Base-by-base conservation (phyloP, 805 yeast genomes). In the Cyberlindnera meyerae region DNA sequence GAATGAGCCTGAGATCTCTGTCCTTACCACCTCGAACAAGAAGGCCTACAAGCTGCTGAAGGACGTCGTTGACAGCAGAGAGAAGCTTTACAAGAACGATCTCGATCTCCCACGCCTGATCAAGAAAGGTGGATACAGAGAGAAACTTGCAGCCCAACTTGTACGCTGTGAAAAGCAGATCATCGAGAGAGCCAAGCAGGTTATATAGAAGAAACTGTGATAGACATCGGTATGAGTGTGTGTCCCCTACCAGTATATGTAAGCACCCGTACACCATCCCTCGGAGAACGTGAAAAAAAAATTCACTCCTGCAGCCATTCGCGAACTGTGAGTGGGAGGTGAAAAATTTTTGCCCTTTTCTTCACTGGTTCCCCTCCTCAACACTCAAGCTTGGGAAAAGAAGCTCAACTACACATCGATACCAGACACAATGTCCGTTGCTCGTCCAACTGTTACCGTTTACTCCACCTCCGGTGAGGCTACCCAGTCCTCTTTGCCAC, bases 361-460 rank as follows among this genome's bases (percentile, higher is more conserved):
- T n/a, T n/a, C n/a, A n/a, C n/a, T n/a, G 15, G n/a, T 4, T 21
- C 17, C 6, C 27, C 27, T 8, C 11, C 14, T 12, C 29, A 13
- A 13, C 11, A 16, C n/a, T 7, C 29, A 14, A 13, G 11, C 7
- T 27, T 9, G 16, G 11, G 8, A 13, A 28, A 29, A 24, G 20
- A 28, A 24, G n/a, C 14, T 14, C 28, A 36, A 40, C 44, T 36
- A 40, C n/a, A 40, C 43, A 40, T 33, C 40, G 36, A 37, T 33
- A 32, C 40, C 40, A 36, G 39, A 22, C 40, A 36, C 25, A 37
- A 42, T 43, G 44, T 39, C 83, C 62, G 37, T 33, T 27, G 36
- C 37, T 28, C 88, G 96, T 73, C 97, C 98, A 66, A 95, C 86
- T 78, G 97, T 93, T 69, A 76, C 97, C 62, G 97, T 94, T 64